Percentiles rank a stretch among this genome's conserved stretches.
These are phyloP conservation scores for Thelonectria blattea DNA, from an alignment of 2,329 filamentous ascomycete genomes.

Conservation along the genomic window DNA sequence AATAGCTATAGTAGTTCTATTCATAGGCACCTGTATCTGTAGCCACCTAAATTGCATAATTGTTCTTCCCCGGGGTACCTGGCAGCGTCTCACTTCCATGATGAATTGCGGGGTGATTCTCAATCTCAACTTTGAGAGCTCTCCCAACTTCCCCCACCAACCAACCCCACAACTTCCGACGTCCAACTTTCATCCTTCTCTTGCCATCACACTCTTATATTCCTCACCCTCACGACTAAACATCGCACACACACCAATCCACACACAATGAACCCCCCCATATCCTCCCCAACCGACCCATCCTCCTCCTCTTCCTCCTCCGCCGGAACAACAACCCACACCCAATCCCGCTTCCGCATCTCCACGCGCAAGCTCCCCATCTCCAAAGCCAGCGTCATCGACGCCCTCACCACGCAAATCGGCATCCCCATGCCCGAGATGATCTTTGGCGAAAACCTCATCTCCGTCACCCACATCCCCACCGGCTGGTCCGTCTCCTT, in stretches of 20 bases:
- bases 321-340: constrained; percentile 61
- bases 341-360: constrained; percentile 73
- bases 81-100: no score
- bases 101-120: background rate
- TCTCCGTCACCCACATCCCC: constrained; percentile 74
- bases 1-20: no score
- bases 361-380: constrained; percentile 91
- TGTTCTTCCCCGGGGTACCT: no score
- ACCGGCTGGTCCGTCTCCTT: constrained; percentile 83
- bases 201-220: background rate
- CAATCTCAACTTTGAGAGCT: background rate
- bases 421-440: constrained; percentile 94
- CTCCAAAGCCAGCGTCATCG: constrained; percentile 88
- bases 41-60: no score
- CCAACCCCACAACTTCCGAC: background rate
- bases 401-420: constrained; percentile 78
- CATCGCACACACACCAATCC: background rate
- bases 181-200: background rate
- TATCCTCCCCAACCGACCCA: constrained; percentile 59
- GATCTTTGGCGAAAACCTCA: constrained; percentile 97
- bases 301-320: constrained; percentile 50
- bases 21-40: no score
- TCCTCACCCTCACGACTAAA: background rate
- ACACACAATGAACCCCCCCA: constrained; percentile 40
- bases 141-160: background rate